phyloP scores from a whole-genome alignment of 2,329 filamentous ascomycete species.

The Claviceps digitariae region DNA sequence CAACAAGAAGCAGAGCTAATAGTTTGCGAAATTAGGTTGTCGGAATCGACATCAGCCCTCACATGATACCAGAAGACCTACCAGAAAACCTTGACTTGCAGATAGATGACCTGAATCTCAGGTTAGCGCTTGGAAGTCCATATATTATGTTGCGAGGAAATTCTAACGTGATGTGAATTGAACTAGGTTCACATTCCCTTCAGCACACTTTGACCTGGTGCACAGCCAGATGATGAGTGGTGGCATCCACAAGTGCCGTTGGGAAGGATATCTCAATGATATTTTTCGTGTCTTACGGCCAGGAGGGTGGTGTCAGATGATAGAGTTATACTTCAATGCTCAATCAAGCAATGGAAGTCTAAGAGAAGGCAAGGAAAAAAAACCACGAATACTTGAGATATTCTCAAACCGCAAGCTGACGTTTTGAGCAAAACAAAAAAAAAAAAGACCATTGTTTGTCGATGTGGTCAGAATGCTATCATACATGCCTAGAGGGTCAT shows the following conservation, averaged over 20 bases:
- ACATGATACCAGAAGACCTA: constrained; percentile 50
- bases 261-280: constrained; percentile 63
- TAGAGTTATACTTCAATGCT: constrained; percentile 75
- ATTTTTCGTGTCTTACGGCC: constrained; percentile 58
- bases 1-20: background rate
- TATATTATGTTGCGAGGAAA: background rate
- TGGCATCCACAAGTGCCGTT: constrained; percentile 59
- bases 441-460: constrained; percentile 46
- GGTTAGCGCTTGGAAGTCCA: constrained; percentile 23
- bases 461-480: constrained; percentile 53
- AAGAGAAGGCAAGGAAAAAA: constrained; percentile 40
- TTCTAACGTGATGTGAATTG: background rate
- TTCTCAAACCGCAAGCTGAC: constrained; percentile 2
- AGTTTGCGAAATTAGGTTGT: constrained; percentile 38
- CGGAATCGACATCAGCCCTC: constrained; percentile 58
- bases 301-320: constrained; percentile 76
- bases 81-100: constrained; percentile 58
- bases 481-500: constrained; percentile 44
- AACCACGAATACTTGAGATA: background rate
- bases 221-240: constrained; percentile 62
- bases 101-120: constrained; percentile 57
- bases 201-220: constrained; percentile 67
- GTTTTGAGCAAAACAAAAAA: constrained; percentile 22
- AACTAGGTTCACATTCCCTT: constrained; percentile 49
- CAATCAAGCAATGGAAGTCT: constrained; percentile 79